Conservation (phyloP, 345 rosid species). For the Boechera divaricarpa region DNA sequence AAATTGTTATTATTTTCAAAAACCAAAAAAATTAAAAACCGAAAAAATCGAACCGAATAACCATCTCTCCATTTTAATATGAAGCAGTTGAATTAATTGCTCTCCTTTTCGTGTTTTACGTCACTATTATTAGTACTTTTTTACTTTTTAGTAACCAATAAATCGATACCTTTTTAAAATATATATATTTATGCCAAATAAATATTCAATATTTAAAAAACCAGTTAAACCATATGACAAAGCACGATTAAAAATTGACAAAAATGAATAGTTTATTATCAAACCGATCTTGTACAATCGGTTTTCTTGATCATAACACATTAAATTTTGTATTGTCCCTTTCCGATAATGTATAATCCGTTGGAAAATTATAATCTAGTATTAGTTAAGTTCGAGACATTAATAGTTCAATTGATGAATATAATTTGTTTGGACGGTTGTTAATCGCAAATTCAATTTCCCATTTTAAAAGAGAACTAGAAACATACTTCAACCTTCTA, state of each 20-base stretch:
- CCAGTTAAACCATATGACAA: neutral
- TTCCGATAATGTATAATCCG: neutral
- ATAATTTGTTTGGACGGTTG: neutral
- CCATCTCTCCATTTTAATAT: conserved; percentile 27
- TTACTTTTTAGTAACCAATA: conserved; percentile 12
- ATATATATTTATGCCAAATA: neutral
- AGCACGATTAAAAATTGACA: neutral
- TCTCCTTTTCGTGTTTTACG: neutral
- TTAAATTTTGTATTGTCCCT: neutral
- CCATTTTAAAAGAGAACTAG: neutral
- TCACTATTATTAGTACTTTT: neutral
- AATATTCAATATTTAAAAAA: too few relatives aligned
- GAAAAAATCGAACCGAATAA: too few relatives aligned
- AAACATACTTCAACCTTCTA: neutral
- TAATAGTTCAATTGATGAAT: neutral
- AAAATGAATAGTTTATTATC: neutral
- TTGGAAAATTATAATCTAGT: neutral
- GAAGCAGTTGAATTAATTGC: conserved; percentile 43
- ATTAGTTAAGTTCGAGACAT: neutral
- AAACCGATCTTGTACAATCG: neutral
- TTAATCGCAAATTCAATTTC: neutral
- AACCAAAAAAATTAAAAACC: too few relatives aligned
- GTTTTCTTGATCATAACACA: neutral
- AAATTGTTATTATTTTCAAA: too few relatives aligned
- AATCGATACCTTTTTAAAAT: neutral